Percentiles rank a stretch among this genome's conserved stretches.
phyloP scores from a whole-genome alignment of 176 grass and related monocot genomes.

The Dendrocalamus sinicus region DNA sequence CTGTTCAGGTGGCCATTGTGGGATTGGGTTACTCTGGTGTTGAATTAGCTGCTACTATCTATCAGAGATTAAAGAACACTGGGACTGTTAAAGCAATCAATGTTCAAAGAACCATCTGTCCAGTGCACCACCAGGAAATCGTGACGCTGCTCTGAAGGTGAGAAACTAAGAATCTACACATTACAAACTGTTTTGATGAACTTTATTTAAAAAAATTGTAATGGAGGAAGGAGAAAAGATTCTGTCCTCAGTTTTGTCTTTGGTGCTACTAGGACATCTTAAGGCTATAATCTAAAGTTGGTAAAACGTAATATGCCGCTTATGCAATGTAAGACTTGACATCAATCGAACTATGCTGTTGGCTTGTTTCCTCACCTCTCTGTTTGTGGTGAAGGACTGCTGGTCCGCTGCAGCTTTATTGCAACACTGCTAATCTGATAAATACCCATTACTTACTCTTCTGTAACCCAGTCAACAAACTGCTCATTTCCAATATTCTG shows the following conservation, averaged over 20 bases:
- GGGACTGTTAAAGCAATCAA: constrained; percentile 91
- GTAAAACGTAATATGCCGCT: not conserved
- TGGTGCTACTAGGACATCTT: not conserved
- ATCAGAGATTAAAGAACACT: constrained; percentile 86
- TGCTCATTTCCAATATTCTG: not conserved
- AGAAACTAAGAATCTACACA: constrained; percentile 36
- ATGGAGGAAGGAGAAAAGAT: not conserved
- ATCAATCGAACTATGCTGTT: not conserved
- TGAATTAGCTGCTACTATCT: constrained; percentile 91
- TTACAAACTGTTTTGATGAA: not conserved
- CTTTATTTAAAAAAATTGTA: constrained; percentile 27
- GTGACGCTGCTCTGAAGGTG: constrained; percentile 88
- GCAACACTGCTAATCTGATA: constrained; percentile 7
- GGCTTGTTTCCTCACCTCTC: constrained; percentile 1
- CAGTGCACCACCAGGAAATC: constrained; percentile 80
- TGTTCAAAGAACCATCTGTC: constrained; percentile 82
- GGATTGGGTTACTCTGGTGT: constrained; percentile 94
- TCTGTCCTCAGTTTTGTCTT: not conserved
- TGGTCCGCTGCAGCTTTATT: constrained; percentile 9
- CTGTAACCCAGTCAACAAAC: not conserved
- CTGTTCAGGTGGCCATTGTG: constrained; percentile 84
- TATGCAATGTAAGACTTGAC: not conserved
- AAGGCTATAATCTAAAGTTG: not conserved
- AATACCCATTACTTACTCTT: not conserved
- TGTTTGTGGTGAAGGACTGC: not conserved